phyloP scores from a whole-genome alignment of 352 stramenopile genomes.

The Globisporangium cylindrosporum region DNA sequence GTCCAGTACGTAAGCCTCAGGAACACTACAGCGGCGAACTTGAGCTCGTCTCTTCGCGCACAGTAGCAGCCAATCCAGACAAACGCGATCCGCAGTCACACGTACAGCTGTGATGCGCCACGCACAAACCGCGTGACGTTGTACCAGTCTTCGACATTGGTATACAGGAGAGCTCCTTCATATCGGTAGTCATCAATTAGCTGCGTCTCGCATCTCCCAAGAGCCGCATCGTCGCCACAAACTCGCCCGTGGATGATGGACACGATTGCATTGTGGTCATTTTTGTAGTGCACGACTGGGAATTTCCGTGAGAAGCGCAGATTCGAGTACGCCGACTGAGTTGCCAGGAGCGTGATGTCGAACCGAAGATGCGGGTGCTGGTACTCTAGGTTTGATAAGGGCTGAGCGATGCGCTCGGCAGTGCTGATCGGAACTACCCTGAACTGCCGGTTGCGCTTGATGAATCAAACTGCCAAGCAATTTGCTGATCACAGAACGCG shows the following conservation, averaged over 20 bases:
- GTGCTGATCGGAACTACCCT: too few relatives aligned
- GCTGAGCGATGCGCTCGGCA: too few relatives aligned
- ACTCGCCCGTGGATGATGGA: slow-evolving; percentile 4
- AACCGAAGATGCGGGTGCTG: too few relatives aligned
- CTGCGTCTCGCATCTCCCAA: background rate
- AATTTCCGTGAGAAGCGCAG: too few relatives aligned
- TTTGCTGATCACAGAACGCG: too few relatives aligned
- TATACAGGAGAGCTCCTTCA: slow-evolving; percentile 33
- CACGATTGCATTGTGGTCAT: background rate
- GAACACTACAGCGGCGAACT: background rate
- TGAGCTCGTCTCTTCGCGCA: background rate
- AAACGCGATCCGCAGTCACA: slow-evolving; percentile 15
- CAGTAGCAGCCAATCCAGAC: slow-evolving; percentile 12
- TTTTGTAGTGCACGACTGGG: slow-evolving; percentile 5
- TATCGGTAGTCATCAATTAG: slow-evolving; percentile 24
- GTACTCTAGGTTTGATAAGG: too few relatives aligned
- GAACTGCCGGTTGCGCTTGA: too few relatives aligned
- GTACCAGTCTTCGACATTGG: slow-evolving; percentile 36
- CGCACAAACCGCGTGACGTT: slow-evolving; percentile 25
- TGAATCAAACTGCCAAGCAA: too few relatives aligned
- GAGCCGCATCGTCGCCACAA: too few relatives aligned
- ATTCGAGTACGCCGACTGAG: too few relatives aligned
- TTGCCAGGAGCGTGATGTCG: too few relatives aligned
- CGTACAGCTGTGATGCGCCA: slow-evolving; percentile 31
- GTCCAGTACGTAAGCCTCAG: background rate